A percentile compares a stretch with the other conserved stretches of the same genome.
These are phyloP conservation scores for Oryza glaberrima DNA, from an alignment of 176 grass and related monocot genomes.

Conservation along the genomic window DNA sequence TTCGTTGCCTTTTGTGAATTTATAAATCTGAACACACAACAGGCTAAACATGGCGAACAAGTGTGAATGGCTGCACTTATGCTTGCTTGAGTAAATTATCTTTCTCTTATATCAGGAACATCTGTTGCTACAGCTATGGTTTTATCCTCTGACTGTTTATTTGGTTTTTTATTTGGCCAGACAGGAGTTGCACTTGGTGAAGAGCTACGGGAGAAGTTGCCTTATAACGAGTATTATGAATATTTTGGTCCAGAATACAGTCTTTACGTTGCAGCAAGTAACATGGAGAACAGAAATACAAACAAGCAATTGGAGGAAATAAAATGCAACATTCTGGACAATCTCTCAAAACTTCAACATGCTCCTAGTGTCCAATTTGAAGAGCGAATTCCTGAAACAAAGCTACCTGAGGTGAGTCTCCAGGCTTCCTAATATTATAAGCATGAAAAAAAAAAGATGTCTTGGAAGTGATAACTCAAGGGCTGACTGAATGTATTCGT, in stretches of 20 bases:
- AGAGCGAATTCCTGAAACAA: constrained; percentile 74
- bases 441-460: neutral
- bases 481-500: constrained; percentile 37
- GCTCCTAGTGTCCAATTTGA: constrained; percentile 97
- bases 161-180: constrained; percentile 36
- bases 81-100: neutral
- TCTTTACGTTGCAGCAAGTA: constrained; percentile 89
- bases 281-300: constrained; percentile 99
- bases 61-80: neutral
- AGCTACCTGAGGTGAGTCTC: constrained; percentile 76
- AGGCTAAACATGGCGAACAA: neutral
- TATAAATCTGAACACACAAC: neutral
- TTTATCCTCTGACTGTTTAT: constrained; percentile 13
- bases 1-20: neutral
- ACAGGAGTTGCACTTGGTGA: constrained; percentile 83
- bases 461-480: constrained; percentile 26
- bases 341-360: constrained; percentile 87
- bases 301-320: constrained; percentile 70
- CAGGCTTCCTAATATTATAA: constrained; percentile 13
- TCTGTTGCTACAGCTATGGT: neutral
- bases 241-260: constrained; percentile 98
- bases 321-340: constrained; percentile 73
- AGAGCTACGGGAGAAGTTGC: constrained; percentile 90
- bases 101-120: neutral
- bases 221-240: constrained; percentile 79